A percentile compares a stretch with the other conserved stretches of the same genome.
These are phyloP conservation scores for Psilocybe sp. DNA, from an alignment of 768 basidiomycete species.

Conservation along the genomic window DNA sequence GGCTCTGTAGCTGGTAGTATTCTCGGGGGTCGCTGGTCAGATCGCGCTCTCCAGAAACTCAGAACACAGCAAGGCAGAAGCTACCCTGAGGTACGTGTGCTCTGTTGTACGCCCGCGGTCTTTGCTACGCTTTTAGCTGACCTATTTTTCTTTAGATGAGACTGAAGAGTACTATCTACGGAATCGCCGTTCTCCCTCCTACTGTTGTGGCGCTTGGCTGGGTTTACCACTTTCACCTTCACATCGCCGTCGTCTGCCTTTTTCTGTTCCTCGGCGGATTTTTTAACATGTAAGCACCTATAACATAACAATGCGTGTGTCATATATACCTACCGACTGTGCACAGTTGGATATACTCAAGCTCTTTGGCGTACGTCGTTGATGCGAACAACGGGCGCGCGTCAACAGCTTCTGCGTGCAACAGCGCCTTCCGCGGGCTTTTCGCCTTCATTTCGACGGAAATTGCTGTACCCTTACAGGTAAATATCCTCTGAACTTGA, in stretches of 20 bases:
- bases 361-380: constrained; percentile 76
- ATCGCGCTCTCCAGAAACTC: constrained; percentile 33
- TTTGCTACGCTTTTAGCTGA: background rate
- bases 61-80: constrained; percentile 36
- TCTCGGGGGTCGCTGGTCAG: constrained; percentile 45
- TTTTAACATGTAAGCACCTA: constrained; percentile 57
- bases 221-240: constrained; percentile 60
- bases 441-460: constrained; percentile 70
- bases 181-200: constrained; percentile 58
- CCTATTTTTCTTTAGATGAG: constrained; percentile 54
- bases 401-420: constrained; percentile 70
- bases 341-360: constrained; percentile 33
- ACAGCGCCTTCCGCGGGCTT: constrained; percentile 72
- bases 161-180: constrained; percentile 56
- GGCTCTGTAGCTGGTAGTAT: constrained; percentile 40
- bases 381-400: constrained; percentile 84
- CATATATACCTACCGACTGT: background rate
- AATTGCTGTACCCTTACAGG: constrained; percentile 72
- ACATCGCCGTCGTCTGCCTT: constrained; percentile 68
- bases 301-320: background rate
- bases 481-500: constrained; percentile 19
- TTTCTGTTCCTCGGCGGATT: constrained; percentile 74
- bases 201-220: constrained; percentile 72
- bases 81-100: constrained; percentile 61
- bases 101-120: background rate